phyloP scores from a whole-genome alignment of 352 stramenopile genomes.

The Pythium vanterpoolii region DNA sequence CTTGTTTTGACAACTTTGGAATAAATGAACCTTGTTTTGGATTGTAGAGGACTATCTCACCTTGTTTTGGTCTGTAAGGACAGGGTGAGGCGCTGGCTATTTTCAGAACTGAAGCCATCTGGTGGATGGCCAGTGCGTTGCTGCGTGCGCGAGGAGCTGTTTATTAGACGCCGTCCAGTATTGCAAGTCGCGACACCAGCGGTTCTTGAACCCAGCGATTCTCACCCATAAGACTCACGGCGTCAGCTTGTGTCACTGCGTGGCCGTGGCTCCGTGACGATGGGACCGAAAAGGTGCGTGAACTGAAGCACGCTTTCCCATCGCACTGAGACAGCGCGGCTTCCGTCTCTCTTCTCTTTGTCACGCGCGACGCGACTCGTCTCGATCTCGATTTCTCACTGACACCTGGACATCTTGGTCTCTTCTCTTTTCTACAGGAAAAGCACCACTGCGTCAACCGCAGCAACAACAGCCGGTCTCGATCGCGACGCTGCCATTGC shows the following conservation, averaged over 20 bases:
- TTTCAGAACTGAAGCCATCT: slow-evolving; percentile 15
- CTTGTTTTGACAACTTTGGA: background rate
- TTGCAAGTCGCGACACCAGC: too few species aligned
- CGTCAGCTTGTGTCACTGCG: background rate
- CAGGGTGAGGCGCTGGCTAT: slow-evolving; percentile 9
- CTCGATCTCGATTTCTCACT: background rate
- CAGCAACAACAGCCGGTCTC: background rate
- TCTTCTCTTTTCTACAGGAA: slow-evolving; percentile 23
- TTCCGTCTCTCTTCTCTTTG: background rate
- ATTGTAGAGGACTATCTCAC: slow-evolving; percentile 3
- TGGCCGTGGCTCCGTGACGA: slow-evolving; percentile 6
- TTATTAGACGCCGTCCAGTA: background rate
- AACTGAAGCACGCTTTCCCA: too few species aligned
- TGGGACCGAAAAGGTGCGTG: slow-evolving; percentile 45
- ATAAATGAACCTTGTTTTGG: slow-evolving; percentile 8
- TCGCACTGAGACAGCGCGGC: too few species aligned
- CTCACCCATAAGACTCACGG: background rate
- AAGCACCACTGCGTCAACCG: slow-evolving; percentile 11
- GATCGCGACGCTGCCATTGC: slow-evolving; percentile 47
- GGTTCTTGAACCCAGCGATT: too few species aligned
- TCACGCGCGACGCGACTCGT: background rate
- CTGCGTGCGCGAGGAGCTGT: background rate
- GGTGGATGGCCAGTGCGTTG: background rate
- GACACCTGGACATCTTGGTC: background rate
- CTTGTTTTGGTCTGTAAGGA: slow-evolving; percentile 13